Percentiles rank a stretch among this genome's conserved stretches.
phyloP scores from a whole-genome alignment of 2,329 filamentous ascomycete genomes.

The Lachnellula willkommii region DNA sequence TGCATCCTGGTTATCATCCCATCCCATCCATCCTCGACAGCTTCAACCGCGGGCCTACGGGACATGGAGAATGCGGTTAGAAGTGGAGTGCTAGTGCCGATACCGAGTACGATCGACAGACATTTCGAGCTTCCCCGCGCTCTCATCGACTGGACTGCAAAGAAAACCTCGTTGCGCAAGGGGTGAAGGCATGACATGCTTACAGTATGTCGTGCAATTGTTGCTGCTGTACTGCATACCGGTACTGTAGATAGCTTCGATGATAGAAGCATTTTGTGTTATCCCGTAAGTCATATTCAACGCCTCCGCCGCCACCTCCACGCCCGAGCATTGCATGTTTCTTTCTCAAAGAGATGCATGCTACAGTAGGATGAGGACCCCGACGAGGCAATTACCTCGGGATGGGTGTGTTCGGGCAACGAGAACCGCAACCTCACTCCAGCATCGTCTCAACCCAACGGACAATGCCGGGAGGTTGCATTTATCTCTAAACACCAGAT shows the following conservation, averaged over 20 bases:
- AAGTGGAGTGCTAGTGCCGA: not conserved
- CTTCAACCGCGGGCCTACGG: not conserved
- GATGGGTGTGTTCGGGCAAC: not conserved
- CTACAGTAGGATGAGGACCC: too few relatives aligned
- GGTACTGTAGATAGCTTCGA: not conserved
- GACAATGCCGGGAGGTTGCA: not conserved
- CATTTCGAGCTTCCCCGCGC: not conserved
- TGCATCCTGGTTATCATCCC: not conserved
- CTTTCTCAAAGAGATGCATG: too few relatives aligned
- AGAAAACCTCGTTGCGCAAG: not conserved
- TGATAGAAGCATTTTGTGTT: too few relatives aligned
- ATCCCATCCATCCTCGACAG: not conserved
- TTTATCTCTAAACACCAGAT: too few relatives aligned
- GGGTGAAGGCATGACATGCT: not conserved
- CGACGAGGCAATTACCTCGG: not conserved
- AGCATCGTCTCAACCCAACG: not conserved
- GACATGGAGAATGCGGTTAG: not conserved
- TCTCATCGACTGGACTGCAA: not conserved
- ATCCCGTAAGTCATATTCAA: not conserved
- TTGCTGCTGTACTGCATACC: not conserved
- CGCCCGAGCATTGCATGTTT: not conserved
- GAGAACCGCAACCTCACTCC: not conserved
- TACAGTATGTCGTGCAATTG: not conserved
- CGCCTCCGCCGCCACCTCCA: not conserved
- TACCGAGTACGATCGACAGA: not conserved